Evolutionary conservation across 2,329 filamentous ascomycete genomes (phyloP), one percentile per base, ranked within the genome.

Genomic region (Claviceps sp.): DNA sequence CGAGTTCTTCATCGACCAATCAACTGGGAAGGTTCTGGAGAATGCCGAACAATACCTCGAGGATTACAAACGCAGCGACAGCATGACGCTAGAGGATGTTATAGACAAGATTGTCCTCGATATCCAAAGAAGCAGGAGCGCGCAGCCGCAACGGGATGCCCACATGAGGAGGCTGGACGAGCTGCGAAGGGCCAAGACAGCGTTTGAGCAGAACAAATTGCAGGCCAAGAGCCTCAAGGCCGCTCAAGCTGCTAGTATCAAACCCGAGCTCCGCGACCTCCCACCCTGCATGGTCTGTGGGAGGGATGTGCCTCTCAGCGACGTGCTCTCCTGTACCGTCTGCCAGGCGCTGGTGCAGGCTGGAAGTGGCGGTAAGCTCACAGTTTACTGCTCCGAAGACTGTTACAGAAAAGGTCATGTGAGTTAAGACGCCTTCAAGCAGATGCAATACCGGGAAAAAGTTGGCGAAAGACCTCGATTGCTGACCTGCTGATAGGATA

Each of bases 121-220:
- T 19, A 56, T 65, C 17, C 62, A 63, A 7, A 64, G 60, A 37
- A 63, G 55, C 52, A 60, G 59, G 43, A 63, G 51, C 46, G 56
- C 62, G 17, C 61, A 67, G 52, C 63, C 64, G 1, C 65, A 69
- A 43, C 68, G 72, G 13, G 66, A 71, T 43, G 65, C 61, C 34
- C 68, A 71, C 53, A 57, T 58, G 51, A 59, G 58, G 50, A 68
- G 72, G 10, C 61, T 76, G 2, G 70, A 74, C 52, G 73, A 76
- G 58, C 65, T 77, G 4, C 67, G 66, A 17, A 65, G 74, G 52
- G 74, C 74, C 30, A 74, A 70, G 59, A 71, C 67, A 53, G 73
- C 73, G 8, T 72, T 74, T 64, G 73, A 75, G 59, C 73, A 70
- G 58, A 67, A 67, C 59, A 69, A 61, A 60, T 64, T 58, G 56